Evolutionary conservation across 805 yeast genomes (phyloP).

Genomic region (Pichia nakasei): DNA sequence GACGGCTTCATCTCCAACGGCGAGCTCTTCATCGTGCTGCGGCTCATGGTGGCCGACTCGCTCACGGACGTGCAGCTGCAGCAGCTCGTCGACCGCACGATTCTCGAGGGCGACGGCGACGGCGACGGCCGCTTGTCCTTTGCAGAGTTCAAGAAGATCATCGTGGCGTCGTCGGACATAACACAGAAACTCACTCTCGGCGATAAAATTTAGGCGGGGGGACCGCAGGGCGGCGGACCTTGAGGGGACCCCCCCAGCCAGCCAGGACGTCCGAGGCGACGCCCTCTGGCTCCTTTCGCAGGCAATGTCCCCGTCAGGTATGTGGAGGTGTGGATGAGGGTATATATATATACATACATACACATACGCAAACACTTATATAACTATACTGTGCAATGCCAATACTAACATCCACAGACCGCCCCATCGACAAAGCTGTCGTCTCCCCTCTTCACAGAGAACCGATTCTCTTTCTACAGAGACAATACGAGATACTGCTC

Average conservation of each 20-base stretch:
- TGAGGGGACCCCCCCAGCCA: too few relatives aligned
- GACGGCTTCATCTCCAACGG: conserved; percentile 96
- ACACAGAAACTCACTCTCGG: conserved; percentile 24
- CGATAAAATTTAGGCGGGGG: conserved; percentile 14
- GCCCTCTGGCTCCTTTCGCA: too few relatives aligned
- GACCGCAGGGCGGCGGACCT: too few relatives aligned
- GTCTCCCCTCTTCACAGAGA: conserved; percentile 9
- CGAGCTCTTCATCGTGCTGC: conserved; percentile 81
- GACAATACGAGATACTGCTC: conserved; percentile 21
- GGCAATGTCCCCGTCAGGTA: too few relatives aligned
- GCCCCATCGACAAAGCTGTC: too few relatives aligned
- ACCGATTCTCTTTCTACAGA: conserved; percentile 27
- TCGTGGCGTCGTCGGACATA: conserved; percentile 36
- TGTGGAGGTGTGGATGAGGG: too few relatives aligned
- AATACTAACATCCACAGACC: too few relatives aligned
- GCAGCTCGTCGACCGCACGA: conserved; percentile 94
- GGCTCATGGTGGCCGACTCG: conserved; percentile 95
- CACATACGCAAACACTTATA: too few relatives aligned
- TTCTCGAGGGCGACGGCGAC: conserved; percentile 83
- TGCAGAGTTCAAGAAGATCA: conserved; percentile 73
- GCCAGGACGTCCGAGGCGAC: too few relatives aligned
- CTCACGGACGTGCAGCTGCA: conserved; percentile 81
- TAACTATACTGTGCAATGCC: too few relatives aligned
- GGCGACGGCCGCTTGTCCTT: conserved; percentile 82
- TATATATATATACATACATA: too few relatives aligned